Conservation (phyloP, 106 monocot species). For the Triglochin maritima region DNA sequence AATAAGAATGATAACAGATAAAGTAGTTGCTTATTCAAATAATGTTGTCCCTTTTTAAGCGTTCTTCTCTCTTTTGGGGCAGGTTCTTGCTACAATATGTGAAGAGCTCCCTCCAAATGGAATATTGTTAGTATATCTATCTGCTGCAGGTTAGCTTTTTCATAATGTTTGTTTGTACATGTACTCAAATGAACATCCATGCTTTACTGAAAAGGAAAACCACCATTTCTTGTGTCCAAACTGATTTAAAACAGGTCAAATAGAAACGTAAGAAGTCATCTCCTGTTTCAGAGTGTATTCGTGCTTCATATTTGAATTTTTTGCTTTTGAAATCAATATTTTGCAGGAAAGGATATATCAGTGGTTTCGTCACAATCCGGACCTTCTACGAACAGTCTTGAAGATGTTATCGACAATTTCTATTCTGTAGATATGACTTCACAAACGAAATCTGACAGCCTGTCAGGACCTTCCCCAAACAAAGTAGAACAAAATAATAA, state of each 20-base stretch:
- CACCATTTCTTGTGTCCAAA: too few species aligned
- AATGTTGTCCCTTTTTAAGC: neutral
- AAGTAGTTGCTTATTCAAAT: too few species aligned
- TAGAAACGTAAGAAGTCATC: too few species aligned
- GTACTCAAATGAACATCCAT: neutral
- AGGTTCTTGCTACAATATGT: conserved; percentile 92
- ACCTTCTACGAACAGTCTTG: conserved; percentile 18
- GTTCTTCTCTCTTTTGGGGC: neutral
- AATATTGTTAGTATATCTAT: conserved; percentile 74
- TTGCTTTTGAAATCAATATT: neutral
- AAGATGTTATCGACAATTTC: conserved; percentile 17
- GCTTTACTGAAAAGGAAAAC: neutral
- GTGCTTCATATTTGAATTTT: neutral
- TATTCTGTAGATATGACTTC: conserved; percentile 13
- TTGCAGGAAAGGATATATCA: conserved; percentile 32
- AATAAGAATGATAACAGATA: too few species aligned
- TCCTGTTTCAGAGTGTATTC: too few species aligned
- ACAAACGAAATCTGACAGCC: conserved; percentile 4
- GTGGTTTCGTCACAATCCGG: conserved; percentile 19
- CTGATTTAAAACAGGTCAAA: too few species aligned
- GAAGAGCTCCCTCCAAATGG: conserved; percentile 83
- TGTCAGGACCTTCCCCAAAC: conserved; percentile 7
- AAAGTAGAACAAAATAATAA: conserved; percentile 1
- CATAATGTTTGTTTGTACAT: neutral
- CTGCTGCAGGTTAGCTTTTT: conserved; percentile 50